A percentile compares a stretch with the other conserved stretches of the same genome.
phyloP scores from a whole-genome alignment of 148 eudicot species.

The Rhododendron kiyosumense region DNA sequence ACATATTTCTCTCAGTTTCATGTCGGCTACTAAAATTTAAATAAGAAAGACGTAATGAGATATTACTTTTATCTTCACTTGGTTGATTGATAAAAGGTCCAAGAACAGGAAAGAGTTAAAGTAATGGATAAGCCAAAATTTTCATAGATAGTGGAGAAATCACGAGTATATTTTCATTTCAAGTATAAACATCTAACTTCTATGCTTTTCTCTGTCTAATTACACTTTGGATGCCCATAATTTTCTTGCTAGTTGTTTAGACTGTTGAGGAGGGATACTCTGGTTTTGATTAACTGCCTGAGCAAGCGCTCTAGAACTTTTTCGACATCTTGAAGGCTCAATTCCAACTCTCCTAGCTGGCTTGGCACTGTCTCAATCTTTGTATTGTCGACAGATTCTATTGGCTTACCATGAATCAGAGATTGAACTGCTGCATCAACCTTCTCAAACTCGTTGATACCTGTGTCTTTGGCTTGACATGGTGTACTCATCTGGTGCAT shows the following conservation, averaged over 20 bases:
- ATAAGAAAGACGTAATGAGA: background rate
- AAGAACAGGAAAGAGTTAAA: background rate
- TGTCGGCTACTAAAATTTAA: background rate
- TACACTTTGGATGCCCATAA: background rate
- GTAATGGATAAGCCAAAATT: background rate
- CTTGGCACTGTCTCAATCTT: slow-evolving; percentile 1
- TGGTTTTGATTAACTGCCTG: slow-evolving; percentile 26
- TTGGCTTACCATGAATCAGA: slow-evolving; percentile 6
- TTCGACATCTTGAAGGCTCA: slow-evolving; percentile 17
- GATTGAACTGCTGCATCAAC: slow-evolving; percentile 11
- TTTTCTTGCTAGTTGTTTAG: slow-evolving; percentile 15
- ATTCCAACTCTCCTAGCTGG: slow-evolving; percentile 19
- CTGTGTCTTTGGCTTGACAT: background rate
- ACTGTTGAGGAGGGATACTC: slow-evolving; percentile 28
- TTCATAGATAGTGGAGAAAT: background rate
- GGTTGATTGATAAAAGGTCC: background rate
- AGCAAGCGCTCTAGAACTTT: slow-evolving; percentile 21
- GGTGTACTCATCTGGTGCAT: background rate
- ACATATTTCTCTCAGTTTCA: background rate
- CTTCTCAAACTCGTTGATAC: slow-evolving; percentile 9
- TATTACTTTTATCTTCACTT: background rate
- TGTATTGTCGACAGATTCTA: background rate
- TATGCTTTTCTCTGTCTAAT: background rate
- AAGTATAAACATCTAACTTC: background rate
- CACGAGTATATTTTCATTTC: slow-evolving; percentile 1